A percentile compares a stretch with the other conserved stretches of the same genome.
Conservation (phyloP, 179 eudicot species). For the Actinidia arguta region DNA sequence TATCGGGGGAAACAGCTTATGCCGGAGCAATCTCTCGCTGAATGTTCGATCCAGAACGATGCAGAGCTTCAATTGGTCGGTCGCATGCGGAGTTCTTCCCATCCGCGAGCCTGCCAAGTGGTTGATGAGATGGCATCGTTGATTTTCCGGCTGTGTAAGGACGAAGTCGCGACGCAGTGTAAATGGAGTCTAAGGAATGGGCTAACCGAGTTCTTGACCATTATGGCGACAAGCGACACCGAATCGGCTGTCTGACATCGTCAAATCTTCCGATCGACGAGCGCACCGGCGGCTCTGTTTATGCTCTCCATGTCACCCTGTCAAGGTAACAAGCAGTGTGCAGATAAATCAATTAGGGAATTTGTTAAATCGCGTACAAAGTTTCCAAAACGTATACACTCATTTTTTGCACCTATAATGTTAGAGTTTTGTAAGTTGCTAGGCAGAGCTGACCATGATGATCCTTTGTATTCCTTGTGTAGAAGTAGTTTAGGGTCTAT, state of each 20-base stretch:
- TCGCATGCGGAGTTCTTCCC: slow-evolving; percentile 68
- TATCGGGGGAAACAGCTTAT: slow-evolving; percentile 73
- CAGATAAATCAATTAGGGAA: slow-evolving; percentile 51
- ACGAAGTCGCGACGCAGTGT: not conserved
- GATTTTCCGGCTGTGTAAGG: slow-evolving; percentile 46
- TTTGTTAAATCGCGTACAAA: slow-evolving; percentile 40
- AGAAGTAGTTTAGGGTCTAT: slow-evolving; percentile 65
- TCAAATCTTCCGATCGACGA: slow-evolving; percentile 55
- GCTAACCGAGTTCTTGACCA: slow-evolving; percentile 29
- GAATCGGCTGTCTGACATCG: slow-evolving; percentile 36
- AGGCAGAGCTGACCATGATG: slow-evolving; percentile 35
- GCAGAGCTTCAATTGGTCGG: slow-evolving; percentile 70
- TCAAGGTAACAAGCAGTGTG: slow-evolving; percentile 38
- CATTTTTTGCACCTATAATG: slow-evolving; percentile 47
- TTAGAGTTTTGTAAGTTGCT: slow-evolving; percentile 80
- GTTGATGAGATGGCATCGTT: slow-evolving; percentile 47
- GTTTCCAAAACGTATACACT: slow-evolving; percentile 17
- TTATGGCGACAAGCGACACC: slow-evolving; percentile 21
- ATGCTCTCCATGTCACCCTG: slow-evolving; percentile 67
- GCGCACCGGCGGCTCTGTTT: slow-evolving; percentile 62
- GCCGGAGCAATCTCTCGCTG: slow-evolving; percentile 61
- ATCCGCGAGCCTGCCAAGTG: slow-evolving; percentile 68
- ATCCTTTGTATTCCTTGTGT: slow-evolving; percentile 61
- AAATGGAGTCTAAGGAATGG: slow-evolving; percentile 7
- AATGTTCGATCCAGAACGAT: slow-evolving; percentile 60